Conservation (phyloP, 2,329 filamentous ascomycete genomes). For the Talaromyces rugulosus region DNA sequence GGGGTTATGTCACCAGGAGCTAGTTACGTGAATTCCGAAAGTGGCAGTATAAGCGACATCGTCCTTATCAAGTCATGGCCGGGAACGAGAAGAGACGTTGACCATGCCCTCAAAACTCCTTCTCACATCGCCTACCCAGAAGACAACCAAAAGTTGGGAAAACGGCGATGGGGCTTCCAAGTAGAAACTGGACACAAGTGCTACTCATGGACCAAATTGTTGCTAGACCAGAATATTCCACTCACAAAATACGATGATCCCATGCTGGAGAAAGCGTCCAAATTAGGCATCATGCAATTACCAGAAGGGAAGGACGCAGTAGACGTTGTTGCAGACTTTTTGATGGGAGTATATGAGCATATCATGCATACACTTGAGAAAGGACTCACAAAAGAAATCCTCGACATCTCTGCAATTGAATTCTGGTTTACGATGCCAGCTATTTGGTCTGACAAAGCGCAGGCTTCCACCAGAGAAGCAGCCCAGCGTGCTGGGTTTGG, state of each 20-base stretch:
- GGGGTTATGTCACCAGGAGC: slow-evolving; percentile 7
- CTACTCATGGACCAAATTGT: slow-evolving; percentile 27
- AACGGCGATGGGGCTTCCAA: slow-evolving; percentile 21
- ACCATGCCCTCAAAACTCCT: slow-evolving; percentile 20
- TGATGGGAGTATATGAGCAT: slow-evolving; percentile 18
- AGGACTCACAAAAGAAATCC: slow-evolving; percentile 14
- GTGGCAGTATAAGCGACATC: not conserved
- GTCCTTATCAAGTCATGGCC: slow-evolving; percentile 17
- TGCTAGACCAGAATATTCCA: slow-evolving; percentile 20
- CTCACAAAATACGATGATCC: slow-evolving; percentile 19
- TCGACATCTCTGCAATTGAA: slow-evolving; percentile 14
- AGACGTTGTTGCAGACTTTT: slow-evolving; percentile 22
- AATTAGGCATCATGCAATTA: slow-evolving; percentile 15
- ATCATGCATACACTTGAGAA: slow-evolving; percentile 15
- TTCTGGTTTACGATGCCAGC: slow-evolving; percentile 27
- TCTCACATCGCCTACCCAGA: slow-evolving; percentile 23
- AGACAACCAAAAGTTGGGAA: not conserved
- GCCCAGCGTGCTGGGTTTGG: slow-evolving; percentile 15
- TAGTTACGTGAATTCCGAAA: slow-evolving; percentile 14
- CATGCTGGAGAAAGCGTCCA: slow-evolving; percentile 10
- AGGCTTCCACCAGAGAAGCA: slow-evolving; percentile 14
- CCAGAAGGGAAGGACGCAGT: slow-evolving; percentile 18
- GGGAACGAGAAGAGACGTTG: slow-evolving; percentile 14
- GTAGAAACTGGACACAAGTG: slow-evolving; percentile 18
- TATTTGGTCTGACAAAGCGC: slow-evolving; percentile 25